These are phyloP conservation scores for Sodiomyces alkalinus DNA, from an alignment of 2,329 filamentous ascomycete species.

Conservation along the genomic window DNA sequence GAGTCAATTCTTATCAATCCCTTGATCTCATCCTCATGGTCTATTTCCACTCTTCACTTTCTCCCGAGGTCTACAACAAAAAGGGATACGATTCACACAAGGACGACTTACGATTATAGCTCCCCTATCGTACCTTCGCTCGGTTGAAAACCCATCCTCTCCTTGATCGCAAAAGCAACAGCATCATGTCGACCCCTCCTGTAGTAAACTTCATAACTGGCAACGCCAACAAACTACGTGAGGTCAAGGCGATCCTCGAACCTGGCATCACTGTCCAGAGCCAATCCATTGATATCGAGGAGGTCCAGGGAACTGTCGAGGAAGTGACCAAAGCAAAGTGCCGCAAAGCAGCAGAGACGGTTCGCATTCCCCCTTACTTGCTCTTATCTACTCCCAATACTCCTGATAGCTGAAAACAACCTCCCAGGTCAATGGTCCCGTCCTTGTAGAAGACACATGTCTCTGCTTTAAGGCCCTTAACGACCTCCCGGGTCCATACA, in stretches of 20 bases:
- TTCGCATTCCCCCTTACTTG: constrained; percentile 22
- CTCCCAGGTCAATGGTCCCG: constrained; percentile 61
- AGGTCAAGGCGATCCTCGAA: constrained; percentile 78
- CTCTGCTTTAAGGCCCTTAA: constrained; percentile 83
- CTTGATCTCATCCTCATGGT: too few relatives aligned
- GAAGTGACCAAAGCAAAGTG: constrained; percentile 86
- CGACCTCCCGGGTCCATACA: constrained; percentile 89
- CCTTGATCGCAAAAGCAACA: constrained; percentile 4
- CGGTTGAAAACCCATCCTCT: constrained; percentile 1
- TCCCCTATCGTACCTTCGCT: too few relatives aligned
- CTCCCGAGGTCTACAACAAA: too few relatives aligned
- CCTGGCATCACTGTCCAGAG: constrained; percentile 57
- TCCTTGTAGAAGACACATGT: constrained; percentile 90
- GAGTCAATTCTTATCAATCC: too few relatives aligned
- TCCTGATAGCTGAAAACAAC: constrained; percentile 2
- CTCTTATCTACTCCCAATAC: not conserved
- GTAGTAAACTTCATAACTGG: constrained; percentile 86
- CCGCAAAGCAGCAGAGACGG: constrained; percentile 60
- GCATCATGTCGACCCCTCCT: constrained; percentile 25
- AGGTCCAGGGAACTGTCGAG: constrained; percentile 85
- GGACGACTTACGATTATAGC: too few relatives aligned
- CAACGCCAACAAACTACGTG: constrained; percentile 84
- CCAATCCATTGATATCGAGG: constrained; percentile 64
- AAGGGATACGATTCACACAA: too few relatives aligned
- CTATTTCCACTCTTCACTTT: too few relatives aligned